These are phyloP conservation scores for Pythium dissimile DNA, from an alignment of 352 stramenopile genomes.

Conservation along the genomic window DNA sequence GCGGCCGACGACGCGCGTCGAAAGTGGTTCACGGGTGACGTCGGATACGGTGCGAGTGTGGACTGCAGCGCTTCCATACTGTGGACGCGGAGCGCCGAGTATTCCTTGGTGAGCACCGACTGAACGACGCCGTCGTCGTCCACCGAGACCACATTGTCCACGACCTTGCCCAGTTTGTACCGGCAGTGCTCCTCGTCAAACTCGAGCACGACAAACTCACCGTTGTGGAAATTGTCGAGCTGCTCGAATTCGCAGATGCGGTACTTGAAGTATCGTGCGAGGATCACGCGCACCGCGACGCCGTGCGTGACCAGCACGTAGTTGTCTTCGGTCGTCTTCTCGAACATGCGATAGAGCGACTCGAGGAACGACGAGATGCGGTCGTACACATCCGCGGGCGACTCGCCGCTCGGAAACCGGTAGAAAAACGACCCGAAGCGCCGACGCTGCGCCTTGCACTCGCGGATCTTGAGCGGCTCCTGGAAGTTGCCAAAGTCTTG, in stretches of 20 bases:
- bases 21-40: conserved; percentile 67
- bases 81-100: conserved; percentile 44
- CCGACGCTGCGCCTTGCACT: conserved; percentile 73
- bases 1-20: conserved; percentile 36
- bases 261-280: conserved; percentile 89
- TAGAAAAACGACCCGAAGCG: conserved; percentile 89
- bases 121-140: conserved; percentile 31
- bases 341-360: conserved; percentile 84
- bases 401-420: conserved; percentile 85
- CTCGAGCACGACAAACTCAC: conserved; percentile 80
- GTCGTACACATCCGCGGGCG: conserved; percentile 85
- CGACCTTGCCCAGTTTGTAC: conserved; percentile 63
- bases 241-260: conserved; percentile 82
- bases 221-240: conserved; percentile 84
- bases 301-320: conserved; percentile 87
- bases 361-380: conserved; percentile 87
- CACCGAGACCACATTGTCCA: conserved; percentile 56
- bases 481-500: conserved; percentile 92
- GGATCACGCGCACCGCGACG: conserved; percentile 83
- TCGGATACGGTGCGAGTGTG: conserved; percentile 49
- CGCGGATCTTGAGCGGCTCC: conserved; percentile 72
- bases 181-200: conserved; percentile 55
- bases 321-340: conserved; percentile 72
- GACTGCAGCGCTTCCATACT: conserved; percentile 38
- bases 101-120: conserved; percentile 43